Evolutionary conservation across 2,329 filamentous ascomycete species (phyloP).

Genomic region (Clarireedia hainanense): DNA sequence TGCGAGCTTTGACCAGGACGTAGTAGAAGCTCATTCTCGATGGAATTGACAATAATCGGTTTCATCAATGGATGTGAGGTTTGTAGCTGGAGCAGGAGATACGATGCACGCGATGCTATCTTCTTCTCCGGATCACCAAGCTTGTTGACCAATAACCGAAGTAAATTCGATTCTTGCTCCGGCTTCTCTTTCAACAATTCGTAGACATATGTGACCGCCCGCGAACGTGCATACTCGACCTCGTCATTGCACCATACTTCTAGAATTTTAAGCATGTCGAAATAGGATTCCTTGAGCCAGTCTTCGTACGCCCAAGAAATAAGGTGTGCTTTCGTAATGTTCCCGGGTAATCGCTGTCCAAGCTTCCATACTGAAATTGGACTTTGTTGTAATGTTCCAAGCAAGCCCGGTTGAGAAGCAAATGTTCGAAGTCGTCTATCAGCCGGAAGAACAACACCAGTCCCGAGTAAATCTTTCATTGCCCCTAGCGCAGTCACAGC

Average conservation of each 20-base stretch:
- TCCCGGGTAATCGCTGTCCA: conserved; percentile 64
- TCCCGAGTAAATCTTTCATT: conserved; percentile 87
- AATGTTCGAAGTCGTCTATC: conserved; percentile 78
- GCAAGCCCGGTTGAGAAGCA: conserved; percentile 66
- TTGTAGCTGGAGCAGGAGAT: conserved; percentile 85
- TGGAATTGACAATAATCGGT: conserved; percentile 69
- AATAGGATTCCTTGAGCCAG: conserved; percentile 90
- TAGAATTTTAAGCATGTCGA: conserved; percentile 83
- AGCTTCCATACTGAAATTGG: conserved; percentile 52
- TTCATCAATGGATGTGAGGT: conserved; percentile 92
- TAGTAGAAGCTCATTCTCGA: conserved; percentile 84
- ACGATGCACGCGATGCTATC: conserved; percentile 87
- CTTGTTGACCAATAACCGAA: conserved; percentile 91
- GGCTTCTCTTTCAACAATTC: conserved; percentile 91
- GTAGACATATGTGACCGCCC: conserved; percentile 84
- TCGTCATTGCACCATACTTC: conserved; percentile 94
- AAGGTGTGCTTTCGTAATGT: conserved; percentile 67
- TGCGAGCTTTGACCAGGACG: conserved; percentile 79
- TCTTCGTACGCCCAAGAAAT: conserved; percentile 90
- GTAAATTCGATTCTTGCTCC: conserved; percentile 90
- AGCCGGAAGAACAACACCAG: conserved; percentile 74
- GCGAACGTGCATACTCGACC: conserved; percentile 83
- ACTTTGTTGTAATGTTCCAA: conserved; percentile 60
- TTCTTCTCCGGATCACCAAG: conserved; percentile 92
- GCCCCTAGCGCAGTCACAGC: conserved; percentile 89